Evolutionary conservation across 2,329 filamentous ascomycete genomes (phyloP).

Genomic region (Paramyrothecium roridum): DNA sequence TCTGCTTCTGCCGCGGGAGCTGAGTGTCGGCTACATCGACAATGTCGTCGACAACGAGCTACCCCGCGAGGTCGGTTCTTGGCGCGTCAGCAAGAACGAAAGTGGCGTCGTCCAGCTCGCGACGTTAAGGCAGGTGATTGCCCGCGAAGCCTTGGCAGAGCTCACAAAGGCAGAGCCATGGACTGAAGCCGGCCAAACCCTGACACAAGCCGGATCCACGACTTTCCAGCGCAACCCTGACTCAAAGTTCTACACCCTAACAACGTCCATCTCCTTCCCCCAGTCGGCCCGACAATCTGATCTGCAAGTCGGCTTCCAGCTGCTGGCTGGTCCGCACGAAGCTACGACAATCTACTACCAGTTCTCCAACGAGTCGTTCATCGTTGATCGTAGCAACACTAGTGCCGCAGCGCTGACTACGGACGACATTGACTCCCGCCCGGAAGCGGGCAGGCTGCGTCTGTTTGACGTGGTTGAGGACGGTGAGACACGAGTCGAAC

Average conservation of each 20-base stretch:
- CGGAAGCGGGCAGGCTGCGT: conserved; percentile 33
- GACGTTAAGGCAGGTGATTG: conserved; percentile 34
- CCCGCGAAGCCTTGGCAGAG: conserved; percentile 28
- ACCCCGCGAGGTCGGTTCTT: conserved; percentile 31
- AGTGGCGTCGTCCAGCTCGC: conserved; percentile 30
- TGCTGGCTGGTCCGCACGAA: conserved; percentile 35
- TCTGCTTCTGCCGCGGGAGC: conserved; percentile 37
- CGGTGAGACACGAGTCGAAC: conserved; percentile 26
- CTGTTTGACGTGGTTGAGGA: conserved; percentile 33
- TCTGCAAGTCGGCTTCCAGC: conserved; percentile 36
- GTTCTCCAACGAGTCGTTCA: conserved; percentile 38
- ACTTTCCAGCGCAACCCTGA: conserved; percentile 9
- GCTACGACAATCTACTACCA: conserved; percentile 40
- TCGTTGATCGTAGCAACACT: conserved; percentile 36
- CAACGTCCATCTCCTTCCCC: conserved; percentile 31
- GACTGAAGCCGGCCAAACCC: conserved; percentile 17
- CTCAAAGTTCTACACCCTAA: conserved; percentile 36
- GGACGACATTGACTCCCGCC: conserved; percentile 29
- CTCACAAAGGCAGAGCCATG: conserved; percentile 21
- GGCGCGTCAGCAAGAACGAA: conserved; percentile 27
- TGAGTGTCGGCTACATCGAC: conserved; percentile 34
- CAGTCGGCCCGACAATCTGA: conserved; percentile 25
- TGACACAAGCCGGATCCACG: conserved; percentile 9
- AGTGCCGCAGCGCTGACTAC: conserved; percentile 36
- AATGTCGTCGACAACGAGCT: conserved; percentile 38